Base-by-base conservation (phyloP, 192 early-diverging fungal genomes). In the Chytriomyces sp. region DNA sequence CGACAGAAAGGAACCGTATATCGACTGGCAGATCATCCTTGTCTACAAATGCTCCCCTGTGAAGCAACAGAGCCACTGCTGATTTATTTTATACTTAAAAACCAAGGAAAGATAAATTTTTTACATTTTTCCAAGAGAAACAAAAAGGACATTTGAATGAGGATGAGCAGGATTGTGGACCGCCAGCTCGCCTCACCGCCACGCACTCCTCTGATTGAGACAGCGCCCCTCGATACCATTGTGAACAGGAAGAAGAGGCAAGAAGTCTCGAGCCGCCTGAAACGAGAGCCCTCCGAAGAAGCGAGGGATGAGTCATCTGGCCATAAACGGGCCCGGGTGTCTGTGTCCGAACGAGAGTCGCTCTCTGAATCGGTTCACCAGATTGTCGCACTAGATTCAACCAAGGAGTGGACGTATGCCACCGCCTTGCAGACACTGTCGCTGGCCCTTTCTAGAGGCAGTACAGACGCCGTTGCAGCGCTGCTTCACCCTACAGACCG, bases 121-220 rank as follows among this genome's bases (percentile, higher is more conserved):
- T 57, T 20, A 20, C 11, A 20, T 57, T 20, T 57, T 11, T 20
- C 53, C 53, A 11, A 20, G 53, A 11, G 3, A n/a, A n/a, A n/a
- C n/a, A n/a, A n/a, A n/a, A n/a, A n/a, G n/a, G n/a, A n/a, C n/a
- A n/a, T 18, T 57, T 57, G 53, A 57, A 57, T 11, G 53, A 3
- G 28, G 28, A 35, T 35, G 28, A 1, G 2, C 28, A 0, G 28
- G 28, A 35, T 35, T 35, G 28, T 35, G 2, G 28, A 35, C 28
- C 28, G 28, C 28, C 53, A 67, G 45, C 28, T 67, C 24, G 45
- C 66, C 13, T 46, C 66, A 47, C 66, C 66, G 43, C 66, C 66
- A 18, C 45, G 13, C 9, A 67, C 66, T 16, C 66, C 66, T 1
- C 45, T 24, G 66, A 67, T 57, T 57, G 53, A 11, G 53, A 35